phyloP scores from a whole-genome alignment of 768 basidiomycete species.

The Tricholoma saponaceum region DNA sequence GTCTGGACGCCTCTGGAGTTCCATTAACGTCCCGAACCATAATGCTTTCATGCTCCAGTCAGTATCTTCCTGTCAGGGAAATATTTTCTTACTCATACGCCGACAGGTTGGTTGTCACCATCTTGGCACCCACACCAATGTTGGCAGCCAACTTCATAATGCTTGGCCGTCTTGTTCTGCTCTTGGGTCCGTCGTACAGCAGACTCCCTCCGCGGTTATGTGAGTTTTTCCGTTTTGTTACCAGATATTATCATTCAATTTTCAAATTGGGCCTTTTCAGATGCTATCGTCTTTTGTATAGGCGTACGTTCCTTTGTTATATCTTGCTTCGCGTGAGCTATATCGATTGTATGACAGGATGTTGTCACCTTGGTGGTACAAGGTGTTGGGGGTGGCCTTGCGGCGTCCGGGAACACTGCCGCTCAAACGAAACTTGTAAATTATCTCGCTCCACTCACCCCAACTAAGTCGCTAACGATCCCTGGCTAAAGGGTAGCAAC shows the following conservation, averaged over 20 bases:
- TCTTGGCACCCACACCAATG: conserved; percentile 54
- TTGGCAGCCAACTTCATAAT: conserved; percentile 60
- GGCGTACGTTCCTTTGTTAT: conserved; percentile 20
- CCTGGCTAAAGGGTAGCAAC: conserved; percentile 16
- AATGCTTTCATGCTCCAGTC: conserved; percentile 39
- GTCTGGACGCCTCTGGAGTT: conserved; percentile 51
- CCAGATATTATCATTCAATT: neutral
- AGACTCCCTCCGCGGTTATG: conserved; percentile 39
- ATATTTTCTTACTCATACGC: neutral
- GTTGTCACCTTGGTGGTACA: conserved; percentile 51
- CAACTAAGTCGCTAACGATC: neutral
- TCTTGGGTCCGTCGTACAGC: conserved; percentile 44
- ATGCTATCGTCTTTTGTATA: neutral
- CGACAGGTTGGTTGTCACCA: conserved; percentile 44
- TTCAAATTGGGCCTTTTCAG: neutral
- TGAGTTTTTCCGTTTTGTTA: conserved; percentile 19
- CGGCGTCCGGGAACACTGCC: conserved; percentile 40
- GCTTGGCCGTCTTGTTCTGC: conserved; percentile 42
- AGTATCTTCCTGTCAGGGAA: neutral
- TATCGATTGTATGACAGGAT: conserved; percentile 27
- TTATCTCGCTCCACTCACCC: conserved; percentile 1
- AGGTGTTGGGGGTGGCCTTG: conserved; percentile 49
- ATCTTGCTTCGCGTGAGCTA: neutral
- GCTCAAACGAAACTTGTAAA: conserved; percentile 33
- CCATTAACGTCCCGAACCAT: conserved; percentile 16